phyloP scores from a whole-genome alignment of 441 rosid species.

The Euphorbia celastroides region DNA sequence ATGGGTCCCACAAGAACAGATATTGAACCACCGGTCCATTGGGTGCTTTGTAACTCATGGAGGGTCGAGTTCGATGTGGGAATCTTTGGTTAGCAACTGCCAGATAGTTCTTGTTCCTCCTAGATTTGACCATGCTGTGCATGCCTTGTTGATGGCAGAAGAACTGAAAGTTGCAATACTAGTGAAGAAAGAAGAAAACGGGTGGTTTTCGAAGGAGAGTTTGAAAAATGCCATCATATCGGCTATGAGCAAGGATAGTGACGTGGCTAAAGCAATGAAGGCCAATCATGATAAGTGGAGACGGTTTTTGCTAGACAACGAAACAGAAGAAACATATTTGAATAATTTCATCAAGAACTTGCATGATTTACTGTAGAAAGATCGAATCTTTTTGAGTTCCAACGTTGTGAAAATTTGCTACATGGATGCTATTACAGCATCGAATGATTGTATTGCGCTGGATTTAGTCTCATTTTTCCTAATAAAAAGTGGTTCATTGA shows the following conservation, averaged over 20 bases:
- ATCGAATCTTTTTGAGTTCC: background rate
- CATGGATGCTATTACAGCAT: too few species aligned
- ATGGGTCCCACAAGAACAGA: conserved; percentile 50
- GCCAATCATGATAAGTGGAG: conserved; percentile 5
- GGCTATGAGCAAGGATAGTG: conserved; percentile 42
- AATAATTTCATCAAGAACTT: background rate
- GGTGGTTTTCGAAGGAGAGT: conserved; percentile 45
- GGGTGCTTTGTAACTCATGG: conserved; percentile 56
- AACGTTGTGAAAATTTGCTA: too few species aligned
- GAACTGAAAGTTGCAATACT: conserved; percentile 5
- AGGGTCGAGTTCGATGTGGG: conserved; percentile 13
- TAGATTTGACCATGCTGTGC: conserved; percentile 2
- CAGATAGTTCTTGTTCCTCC: conserved; percentile 11
- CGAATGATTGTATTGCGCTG: too few species aligned
- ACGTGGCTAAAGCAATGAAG: conserved; percentile 27
- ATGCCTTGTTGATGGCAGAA: conserved; percentile 1
- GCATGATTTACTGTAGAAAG: conserved; percentile 10
- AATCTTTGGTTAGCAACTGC: conserved; percentile 4
- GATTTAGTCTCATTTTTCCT: too few species aligned
- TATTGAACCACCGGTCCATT: conserved; percentile 42
- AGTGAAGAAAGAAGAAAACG: conserved; percentile 18
- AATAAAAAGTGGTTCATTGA: too few species aligned
- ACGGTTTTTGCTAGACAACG: too few species aligned
- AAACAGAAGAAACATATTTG: too few species aligned
- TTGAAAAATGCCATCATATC: conserved; percentile 35